Evolutionary conservation across 441 rosid species (phyloP).

Genomic region (Aquilaria agallochum): DNA sequence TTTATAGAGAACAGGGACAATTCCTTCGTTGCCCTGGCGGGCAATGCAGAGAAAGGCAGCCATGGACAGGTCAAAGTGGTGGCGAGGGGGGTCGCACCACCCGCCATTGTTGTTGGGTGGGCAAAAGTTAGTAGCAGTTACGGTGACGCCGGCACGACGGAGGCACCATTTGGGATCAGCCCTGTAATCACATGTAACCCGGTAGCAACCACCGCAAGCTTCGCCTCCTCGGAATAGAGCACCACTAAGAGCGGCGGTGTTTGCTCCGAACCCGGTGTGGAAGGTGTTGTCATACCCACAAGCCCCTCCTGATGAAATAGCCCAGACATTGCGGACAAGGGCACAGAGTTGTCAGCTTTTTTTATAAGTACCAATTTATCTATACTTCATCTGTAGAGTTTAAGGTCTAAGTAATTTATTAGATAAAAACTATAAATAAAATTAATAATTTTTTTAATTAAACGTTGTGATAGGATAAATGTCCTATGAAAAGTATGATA

Average conservation of each 20-base stretch:
- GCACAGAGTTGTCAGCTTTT: no score
- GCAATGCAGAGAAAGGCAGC: slow-evolving; percentile 73
- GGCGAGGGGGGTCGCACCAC: slow-evolving; percentile 82
- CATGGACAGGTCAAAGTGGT: slow-evolving; percentile 77
- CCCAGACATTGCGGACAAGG: no score
- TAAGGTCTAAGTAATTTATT: no score
- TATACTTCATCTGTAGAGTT: no score
- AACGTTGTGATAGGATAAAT: no score
- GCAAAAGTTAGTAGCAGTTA: slow-evolving; percentile 82
- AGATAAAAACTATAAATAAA: no score
- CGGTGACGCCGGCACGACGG: slow-evolving; percentile 41
- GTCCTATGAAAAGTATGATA: no score
- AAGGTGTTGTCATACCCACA: slow-evolving; percentile 80
- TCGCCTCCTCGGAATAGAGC: slow-evolving; percentile 56
- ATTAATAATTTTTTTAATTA: no score
- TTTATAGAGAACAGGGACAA: slow-evolving; percentile 58
- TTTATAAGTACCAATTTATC: no score
- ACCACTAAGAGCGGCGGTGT: slow-evolving; percentile 75
- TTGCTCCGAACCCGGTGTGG: slow-evolving; percentile 75
- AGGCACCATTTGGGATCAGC: slow-evolving; percentile 82
- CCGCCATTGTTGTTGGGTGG: slow-evolving; percentile 79
- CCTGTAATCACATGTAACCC: slow-evolving; percentile 47
- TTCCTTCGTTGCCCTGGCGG: slow-evolving; percentile 70
- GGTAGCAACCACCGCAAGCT: slow-evolving; percentile 80
- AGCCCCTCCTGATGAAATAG: slow-evolving; percentile 67